A percentile compares a stretch with the other conserved stretches of the same genome.
phyloP scores from a whole-genome alignment of 2,329 filamentous ascomycete species.

The Elsinoe australis region DNA sequence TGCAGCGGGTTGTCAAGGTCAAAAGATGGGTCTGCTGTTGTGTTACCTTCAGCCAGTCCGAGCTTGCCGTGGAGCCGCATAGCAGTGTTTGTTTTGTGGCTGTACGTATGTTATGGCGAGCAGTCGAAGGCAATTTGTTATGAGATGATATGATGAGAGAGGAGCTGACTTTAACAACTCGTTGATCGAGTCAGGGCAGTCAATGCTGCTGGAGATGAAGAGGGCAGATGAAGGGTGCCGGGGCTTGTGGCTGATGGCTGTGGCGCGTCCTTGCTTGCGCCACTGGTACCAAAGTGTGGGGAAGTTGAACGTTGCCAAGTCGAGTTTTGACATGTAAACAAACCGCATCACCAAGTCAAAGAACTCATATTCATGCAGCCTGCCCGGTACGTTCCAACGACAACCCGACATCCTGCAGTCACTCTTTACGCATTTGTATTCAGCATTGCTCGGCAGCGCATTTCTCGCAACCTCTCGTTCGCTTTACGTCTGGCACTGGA shows the following conservation, averaged over 20 bases:
- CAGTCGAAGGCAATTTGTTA: no score
- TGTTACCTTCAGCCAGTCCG: slow-evolving; percentile 2
- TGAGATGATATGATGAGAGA: background rate
- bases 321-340: background rate
- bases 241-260: slow-evolving; percentile 4
- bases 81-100: no score
- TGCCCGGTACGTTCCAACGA: slow-evolving; percentile 9
- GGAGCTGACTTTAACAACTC: background rate
- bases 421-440: slow-evolving; percentile 11
- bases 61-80: background rate
- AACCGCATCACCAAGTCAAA: no score
- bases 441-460: background rate
- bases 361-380: background rate
- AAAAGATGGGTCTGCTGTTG: slow-evolving; percentile 8
- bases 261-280: no score
- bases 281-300: background rate
- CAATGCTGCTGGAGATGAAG: background rate
- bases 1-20: slow-evolving; percentile 15
- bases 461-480: background rate
- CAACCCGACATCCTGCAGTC: slow-evolving; percentile 4
- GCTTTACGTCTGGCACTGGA: no score
- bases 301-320: background rate
- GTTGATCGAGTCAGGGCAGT: no score
- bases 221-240: background rate
- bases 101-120: no score